Conservation (phyloP, 2,329 filamentous ascomycete species). For the Penicillium sp. region DNA sequence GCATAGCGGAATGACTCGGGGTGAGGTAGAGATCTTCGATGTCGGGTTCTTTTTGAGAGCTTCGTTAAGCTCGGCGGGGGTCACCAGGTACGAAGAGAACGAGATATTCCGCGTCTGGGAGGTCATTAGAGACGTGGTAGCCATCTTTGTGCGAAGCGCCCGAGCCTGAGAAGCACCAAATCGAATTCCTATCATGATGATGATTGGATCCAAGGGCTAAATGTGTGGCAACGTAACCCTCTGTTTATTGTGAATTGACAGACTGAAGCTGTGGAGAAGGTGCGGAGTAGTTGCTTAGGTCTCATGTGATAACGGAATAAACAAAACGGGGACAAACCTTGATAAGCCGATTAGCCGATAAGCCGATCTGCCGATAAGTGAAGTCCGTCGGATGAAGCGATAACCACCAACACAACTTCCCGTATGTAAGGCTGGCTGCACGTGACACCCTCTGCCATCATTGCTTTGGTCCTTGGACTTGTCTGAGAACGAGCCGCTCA, state of each 20-base stretch:
- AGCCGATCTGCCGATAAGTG: neutral
- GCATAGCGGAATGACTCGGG: constrained; percentile 81
- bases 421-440: too few species aligned
- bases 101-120: constrained; percentile 39
- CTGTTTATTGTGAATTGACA: constrained; percentile 19
- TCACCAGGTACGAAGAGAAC: constrained; percentile 79
- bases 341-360: constrained; percentile 9
- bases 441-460: too few species aligned
- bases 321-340: neutral
- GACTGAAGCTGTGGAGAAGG: constrained; percentile 15
- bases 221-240: neutral
- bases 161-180: constrained; percentile 20
- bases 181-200: constrained; percentile 35
- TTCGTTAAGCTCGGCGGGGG: constrained; percentile 72
- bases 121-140: constrained; percentile 25
- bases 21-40: constrained; percentile 71
- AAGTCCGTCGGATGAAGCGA: too few species aligned
- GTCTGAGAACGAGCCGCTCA: neutral
- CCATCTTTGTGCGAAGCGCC: constrained; percentile 24
- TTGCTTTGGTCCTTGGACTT: too few species aligned
- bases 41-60: constrained; percentile 78
- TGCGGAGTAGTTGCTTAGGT: constrained; percentile 15
- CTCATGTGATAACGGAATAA: constrained; percentile 13
- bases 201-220: constrained; percentile 14
- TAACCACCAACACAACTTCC: too few species aligned